A percentile compares a stretch with the other conserved stretches of the same genome.
These are phyloP conservation scores for Diaporthe destruens DNA, from an alignment of 2,329 filamentous ascomycete species.

Conservation along the genomic window DNA sequence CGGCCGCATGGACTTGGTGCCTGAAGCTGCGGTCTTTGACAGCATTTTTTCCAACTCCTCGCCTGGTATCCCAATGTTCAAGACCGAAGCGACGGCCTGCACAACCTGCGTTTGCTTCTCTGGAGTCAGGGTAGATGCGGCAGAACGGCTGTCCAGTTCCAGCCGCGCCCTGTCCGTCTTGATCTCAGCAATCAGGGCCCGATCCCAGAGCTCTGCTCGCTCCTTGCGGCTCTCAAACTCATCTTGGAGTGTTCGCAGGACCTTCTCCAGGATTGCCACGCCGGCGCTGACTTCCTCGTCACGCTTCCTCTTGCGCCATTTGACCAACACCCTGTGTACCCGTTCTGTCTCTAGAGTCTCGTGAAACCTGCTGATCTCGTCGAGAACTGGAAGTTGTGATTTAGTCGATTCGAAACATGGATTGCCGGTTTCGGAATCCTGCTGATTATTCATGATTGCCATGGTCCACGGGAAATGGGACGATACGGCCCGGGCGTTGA, in stretches of 20 bases:
- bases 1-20: background rate
- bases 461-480: background rate
- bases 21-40: background rate
- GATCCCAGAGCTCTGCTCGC: slow-evolving; percentile 9
- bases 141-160: background rate
- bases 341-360: background rate
- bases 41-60: background rate
- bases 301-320: slow-evolving; percentile 15
- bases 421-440: background rate
- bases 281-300: slow-evolving; percentile 6
- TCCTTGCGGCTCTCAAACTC: background rate
- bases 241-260: background rate
- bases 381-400: background rate
- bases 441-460: background rate
- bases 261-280: slow-evolving; percentile 4
- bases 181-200: slow-evolving; percentile 3
- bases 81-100: background rate
- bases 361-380: slow-evolving; percentile 1
- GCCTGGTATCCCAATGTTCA: slow-evolving; percentile 8
- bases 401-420: background rate
- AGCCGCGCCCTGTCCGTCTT: background rate
- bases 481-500: background rate
- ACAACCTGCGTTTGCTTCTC: slow-evolving; percentile 22
- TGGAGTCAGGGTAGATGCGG: background rate
- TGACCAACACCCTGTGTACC: background rate